Evolutionary conservation across 2,329 filamentous ascomycete genomes (phyloP), one percentile per base, ranked within the genome.

Genomic region (Pseudopithomyces maydicus): DNA sequence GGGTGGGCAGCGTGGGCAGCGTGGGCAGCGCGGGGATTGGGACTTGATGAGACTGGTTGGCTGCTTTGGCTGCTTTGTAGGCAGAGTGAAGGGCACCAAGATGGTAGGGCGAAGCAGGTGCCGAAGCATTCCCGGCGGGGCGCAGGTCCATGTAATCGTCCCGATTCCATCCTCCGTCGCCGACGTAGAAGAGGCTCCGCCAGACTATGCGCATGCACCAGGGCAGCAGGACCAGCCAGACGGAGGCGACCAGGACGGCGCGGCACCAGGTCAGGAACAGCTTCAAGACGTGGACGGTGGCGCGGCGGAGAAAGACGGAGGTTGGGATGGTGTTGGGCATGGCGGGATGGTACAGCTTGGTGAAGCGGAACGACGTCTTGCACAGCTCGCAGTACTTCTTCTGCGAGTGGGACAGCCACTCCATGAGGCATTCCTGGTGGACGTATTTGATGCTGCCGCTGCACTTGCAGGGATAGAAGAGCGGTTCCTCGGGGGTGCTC

Each of bases 341-440:
- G 71, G 93, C 86, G 3, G 92, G 92, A 59, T 93, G 88, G 80
- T 99, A 99, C 38, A 99, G 85, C 78, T 99, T 99, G 52, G 95
- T 99, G 81, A 99, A 99, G 58, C 92, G 90, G 73, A 98, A 99
- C 0, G 93, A 89, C 2, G 95, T 99, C 81, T 99, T 99, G 87
- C 95, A 99, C 35, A 99, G 88, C 80, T 99, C 95, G 82, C 96
- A 99, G 81, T 99, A 91, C 77, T 98, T 98, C 85, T 99, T 99
- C 75, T 99, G 93, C 1, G 95, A 98, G 77, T 99, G 96, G 48
- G 92, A 94, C 20, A 99, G 83, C 95, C 95, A 99, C 78, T 98
- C 93, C 90, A 99, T 97, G 77, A 99, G 80, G 75, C 95, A 99
- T 74, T 96, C 91, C 78, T 99, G 95, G 76, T 99, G 95, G 59